phyloP scores from a whole-genome alignment of 2,329 filamentous ascomycete genomes.

The Acrocalymma vagum region DNA sequence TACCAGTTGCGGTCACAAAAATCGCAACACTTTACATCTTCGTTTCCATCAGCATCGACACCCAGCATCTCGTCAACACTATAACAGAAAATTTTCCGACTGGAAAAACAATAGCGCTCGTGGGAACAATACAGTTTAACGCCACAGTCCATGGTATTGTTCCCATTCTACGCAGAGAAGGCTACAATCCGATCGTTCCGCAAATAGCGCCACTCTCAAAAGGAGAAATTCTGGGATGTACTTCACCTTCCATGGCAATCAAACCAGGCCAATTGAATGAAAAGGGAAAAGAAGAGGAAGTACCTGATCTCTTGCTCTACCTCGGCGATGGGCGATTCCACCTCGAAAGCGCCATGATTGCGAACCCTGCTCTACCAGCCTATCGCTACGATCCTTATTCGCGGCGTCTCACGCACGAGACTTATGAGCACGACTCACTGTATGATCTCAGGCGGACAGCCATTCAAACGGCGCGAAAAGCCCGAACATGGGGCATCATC shows the following conservation, averaged over 20 bases:
- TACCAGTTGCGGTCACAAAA: slow-evolving; percentile 94
- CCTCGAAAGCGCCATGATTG: slow-evolving; percentile 98
- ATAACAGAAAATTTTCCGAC: slow-evolving; percentile 86
- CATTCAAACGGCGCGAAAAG: slow-evolving; percentile 76
- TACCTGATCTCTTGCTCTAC: slow-evolving; percentile 80
- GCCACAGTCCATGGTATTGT: slow-evolving; percentile 90
- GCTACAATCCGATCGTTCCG: slow-evolving; percentile 85
- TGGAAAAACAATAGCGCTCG: slow-evolving; percentile 88
- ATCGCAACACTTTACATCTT: slow-evolving; percentile 99
- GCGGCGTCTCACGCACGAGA: slow-evolving; percentile 87
- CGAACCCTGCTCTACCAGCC: slow-evolving; percentile 88
- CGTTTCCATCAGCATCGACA: slow-evolving; percentile 96
- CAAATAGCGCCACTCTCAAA: slow-evolving; percentile 93
- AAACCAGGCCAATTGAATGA: slow-evolving; percentile 47
- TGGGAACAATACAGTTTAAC: slow-evolving; percentile 99
- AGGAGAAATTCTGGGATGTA: slow-evolving; percentile 97
- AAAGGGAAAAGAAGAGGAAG: slow-evolving; percentile 55
- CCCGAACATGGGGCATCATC: slow-evolving; percentile 93
- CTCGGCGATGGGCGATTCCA: slow-evolving; percentile 94
- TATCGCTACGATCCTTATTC: slow-evolving; percentile 98
- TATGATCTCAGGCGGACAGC: slow-evolving; percentile 80
- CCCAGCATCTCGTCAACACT: slow-evolving; percentile 83
- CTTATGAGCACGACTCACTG: slow-evolving; percentile 92
- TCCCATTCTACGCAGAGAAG: slow-evolving; percentile 79
- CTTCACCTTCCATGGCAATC: slow-evolving; percentile 69